phyloP scores from a whole-genome alignment of 2,329 filamentous ascomycete genomes.

The Fusarium sp. region DNA sequence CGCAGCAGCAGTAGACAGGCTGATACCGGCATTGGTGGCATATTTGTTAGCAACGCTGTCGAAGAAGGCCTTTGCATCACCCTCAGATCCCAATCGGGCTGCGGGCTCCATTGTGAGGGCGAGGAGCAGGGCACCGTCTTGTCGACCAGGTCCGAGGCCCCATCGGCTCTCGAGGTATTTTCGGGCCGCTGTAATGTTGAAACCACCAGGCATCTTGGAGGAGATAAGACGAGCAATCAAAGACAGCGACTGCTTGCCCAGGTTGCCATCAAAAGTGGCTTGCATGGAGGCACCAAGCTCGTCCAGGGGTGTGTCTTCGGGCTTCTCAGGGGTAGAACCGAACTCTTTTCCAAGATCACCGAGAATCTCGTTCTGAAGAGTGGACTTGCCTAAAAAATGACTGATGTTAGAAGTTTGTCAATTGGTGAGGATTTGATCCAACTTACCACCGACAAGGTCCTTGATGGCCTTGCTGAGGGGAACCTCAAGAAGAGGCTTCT shows the following conservation, averaged over 20 bases:
- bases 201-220: constrained; percentile 99
- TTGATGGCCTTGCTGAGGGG: constrained; percentile 98
- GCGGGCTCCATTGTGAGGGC: constrained; percentile 94
- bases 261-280: constrained; percentile 97
- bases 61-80: constrained; percentile 91
- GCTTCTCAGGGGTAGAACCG: constrained; percentile 96
- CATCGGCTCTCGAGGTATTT: constrained; percentile 96
- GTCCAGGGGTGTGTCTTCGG: constrained; percentile 96
- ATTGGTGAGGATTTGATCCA: neutral
- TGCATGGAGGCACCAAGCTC: constrained; percentile 97
- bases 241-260: constrained; percentile 95
- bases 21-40: constrained; percentile 85
- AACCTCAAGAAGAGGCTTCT: constrained; percentile 90
- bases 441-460: constrained; percentile 94
- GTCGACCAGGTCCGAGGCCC: constrained; percentile 87
- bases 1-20: constrained; percentile 79
- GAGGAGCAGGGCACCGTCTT: constrained; percentile 90
- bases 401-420: constrained; percentile 25
- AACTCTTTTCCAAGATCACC: constrained; percentile 99
- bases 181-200: constrained; percentile 96
- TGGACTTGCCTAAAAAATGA: constrained; percentile 83
- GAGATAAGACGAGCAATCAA: constrained; percentile 95
- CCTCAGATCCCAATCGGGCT: constrained; percentile 87
- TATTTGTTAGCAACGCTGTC: constrained; percentile 93
- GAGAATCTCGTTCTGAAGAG: constrained; percentile 97